Conservation (phyloP, 192 early-diverging fungal genomes). For the Rhizophagus prolifer region DNA sequence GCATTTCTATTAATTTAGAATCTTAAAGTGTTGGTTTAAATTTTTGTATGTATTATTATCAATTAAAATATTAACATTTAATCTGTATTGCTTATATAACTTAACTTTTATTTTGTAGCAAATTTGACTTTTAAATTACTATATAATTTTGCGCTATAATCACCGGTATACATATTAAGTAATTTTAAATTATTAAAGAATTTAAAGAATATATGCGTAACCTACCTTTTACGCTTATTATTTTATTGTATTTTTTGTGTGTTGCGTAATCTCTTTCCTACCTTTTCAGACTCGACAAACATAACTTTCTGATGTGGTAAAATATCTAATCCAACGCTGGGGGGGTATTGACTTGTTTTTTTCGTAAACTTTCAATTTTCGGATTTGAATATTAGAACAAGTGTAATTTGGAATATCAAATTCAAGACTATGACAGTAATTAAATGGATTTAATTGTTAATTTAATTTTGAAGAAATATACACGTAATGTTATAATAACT, state of each 20-base stretch:
- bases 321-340: constrained; percentile 29
- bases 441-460: neutral
- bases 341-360: constrained; percentile 23
- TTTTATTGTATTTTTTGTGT: too few relatives aligned
- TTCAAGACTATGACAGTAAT: constrained; percentile 22
- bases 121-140: too few relatives aligned
- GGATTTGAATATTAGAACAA: constrained; percentile 25
- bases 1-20: constrained; percentile 87
- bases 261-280: neutral
- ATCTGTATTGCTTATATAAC: neutral
- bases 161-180: too few relatives aligned
- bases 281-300: constrained; percentile 13
- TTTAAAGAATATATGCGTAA: too few relatives aligned
- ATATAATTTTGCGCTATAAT: too few relatives aligned
- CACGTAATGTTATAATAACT: neutral
- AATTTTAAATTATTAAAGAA: too few relatives aligned
- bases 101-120: too few relatives aligned
- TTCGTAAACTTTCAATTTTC: constrained; percentile 19
- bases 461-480: neutral
- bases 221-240: too few relatives aligned
- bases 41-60: neutral
- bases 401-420: constrained; percentile 30
- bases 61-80: neutral
- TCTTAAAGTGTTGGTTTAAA: constrained; percentile 56
- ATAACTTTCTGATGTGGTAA: constrained; percentile 26